Conservation (phyloP, 208 protist genomes). For the Herpetomonas muscarum region DNA sequence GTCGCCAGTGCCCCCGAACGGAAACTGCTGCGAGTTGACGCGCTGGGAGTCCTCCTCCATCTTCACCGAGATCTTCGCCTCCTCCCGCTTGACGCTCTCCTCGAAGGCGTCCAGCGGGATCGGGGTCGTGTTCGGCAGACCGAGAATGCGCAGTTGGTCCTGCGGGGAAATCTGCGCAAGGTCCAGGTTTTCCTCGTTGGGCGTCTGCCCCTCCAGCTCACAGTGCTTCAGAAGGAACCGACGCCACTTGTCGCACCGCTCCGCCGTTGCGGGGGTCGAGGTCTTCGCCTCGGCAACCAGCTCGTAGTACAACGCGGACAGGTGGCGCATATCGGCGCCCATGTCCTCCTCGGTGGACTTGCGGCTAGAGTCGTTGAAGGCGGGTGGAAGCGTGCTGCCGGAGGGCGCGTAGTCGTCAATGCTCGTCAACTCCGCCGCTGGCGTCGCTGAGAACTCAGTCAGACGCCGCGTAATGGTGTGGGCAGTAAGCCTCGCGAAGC, state of each 20-base stretch:
- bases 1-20: too few relatives aligned
- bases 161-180: constrained; percentile 46
- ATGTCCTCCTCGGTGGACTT: constrained; percentile 60
- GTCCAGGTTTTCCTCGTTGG: constrained; percentile 56
- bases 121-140: constrained; percentile 70
- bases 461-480: constrained; percentile 76
- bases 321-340: constrained; percentile 60
- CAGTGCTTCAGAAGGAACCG: constrained; percentile 72
- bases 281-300: constrained; percentile 82
- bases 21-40: constrained; percentile 1
- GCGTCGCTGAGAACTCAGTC: constrained; percentile 81
- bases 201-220: constrained; percentile 55
- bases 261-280: constrained; percentile 59
- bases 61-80: constrained; percentile 67
- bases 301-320: constrained; percentile 81
- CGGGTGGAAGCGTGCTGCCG: constrained; percentile 61
- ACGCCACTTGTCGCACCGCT: constrained; percentile 77
- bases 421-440: constrained; percentile 52
- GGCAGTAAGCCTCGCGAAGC: constrained; percentile 79
- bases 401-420: constrained; percentile 77
- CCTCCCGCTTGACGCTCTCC: constrained; percentile 67
- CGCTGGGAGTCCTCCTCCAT: constrained; percentile 21
- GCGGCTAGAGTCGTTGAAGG: constrained; percentile 52
- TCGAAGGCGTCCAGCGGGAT: constrained; percentile 56
- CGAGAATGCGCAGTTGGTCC: constrained; percentile 79